Evolutionary conservation across 495 filamentous ascomycete species (phyloP).

Genomic region (Talaromyces stipitatus): DNA sequence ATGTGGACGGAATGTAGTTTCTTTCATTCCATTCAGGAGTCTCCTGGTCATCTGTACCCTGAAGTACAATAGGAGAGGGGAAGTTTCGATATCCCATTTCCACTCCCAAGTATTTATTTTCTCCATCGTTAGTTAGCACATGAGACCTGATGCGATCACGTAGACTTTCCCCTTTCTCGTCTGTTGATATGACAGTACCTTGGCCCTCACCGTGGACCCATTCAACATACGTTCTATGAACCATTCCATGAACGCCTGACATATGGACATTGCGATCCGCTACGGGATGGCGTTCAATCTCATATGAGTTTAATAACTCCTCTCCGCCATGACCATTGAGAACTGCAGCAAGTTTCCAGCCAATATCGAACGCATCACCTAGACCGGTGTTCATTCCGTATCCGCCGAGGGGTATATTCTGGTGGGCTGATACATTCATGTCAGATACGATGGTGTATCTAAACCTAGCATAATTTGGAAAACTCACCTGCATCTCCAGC

Average conservation of each 20-base stretch:
- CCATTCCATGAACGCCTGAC: constrained; percentile 38
- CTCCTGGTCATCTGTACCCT: constrained; percentile 9
- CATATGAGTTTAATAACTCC: constrained; percentile 14
- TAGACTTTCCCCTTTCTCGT: not conserved
- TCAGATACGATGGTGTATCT: too few relatives aligned
- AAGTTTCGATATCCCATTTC: constrained; percentile 20
- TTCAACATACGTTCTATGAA: constrained; percentile 29
- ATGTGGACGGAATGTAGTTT: constrained; percentile 18
- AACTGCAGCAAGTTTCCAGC: constrained; percentile 22
- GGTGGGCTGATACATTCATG: constrained; percentile 32
- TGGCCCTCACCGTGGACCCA: not conserved
- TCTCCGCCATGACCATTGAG: constrained; percentile 16
- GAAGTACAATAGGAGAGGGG: constrained; percentile 12
- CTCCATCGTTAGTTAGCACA: constrained; percentile 9
- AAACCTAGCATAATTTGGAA: too few relatives aligned
- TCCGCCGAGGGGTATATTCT: constrained; percentile 36
- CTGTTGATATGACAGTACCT: not conserved
- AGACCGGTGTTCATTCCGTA: constrained; percentile 29
- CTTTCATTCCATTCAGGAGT: constrained; percentile 11
- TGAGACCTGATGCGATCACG: constrained; percentile 8
- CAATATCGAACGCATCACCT: constrained; percentile 20
- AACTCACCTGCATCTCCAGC: constrained; percentile 39
- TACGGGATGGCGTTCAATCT: constrained; percentile 15
- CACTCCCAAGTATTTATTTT: constrained; percentile 18
- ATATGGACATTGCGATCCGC: constrained; percentile 9